Evolutionary conservation across 2,329 filamentous ascomycete genomes (phyloP).

Genomic region (Aspergillus novoparasiticus): DNA sequence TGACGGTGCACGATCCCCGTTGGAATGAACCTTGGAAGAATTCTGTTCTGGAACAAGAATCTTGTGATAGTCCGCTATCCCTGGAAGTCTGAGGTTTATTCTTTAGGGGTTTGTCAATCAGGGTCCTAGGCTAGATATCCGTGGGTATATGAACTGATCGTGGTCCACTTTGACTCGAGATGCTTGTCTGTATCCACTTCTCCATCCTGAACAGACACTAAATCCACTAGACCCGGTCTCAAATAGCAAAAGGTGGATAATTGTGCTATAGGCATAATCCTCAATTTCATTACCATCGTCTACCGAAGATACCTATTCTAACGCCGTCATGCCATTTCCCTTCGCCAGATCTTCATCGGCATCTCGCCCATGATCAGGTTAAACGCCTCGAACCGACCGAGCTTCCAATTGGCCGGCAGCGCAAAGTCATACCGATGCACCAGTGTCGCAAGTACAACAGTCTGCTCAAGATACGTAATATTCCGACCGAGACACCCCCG

Average conservation of each 20-base stretch:
- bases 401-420: slow-evolving; percentile 33
- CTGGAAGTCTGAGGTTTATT: neutral
- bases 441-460: slow-evolving; percentile 47
- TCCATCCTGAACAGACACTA: neutral
- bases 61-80: neutral
- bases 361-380: slow-evolving; percentile 21
- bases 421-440: slow-evolving; percentile 49
- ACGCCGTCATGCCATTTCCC: neutral
- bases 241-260: neutral
- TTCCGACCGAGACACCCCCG: slow-evolving; percentile 44
- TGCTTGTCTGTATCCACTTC: neutral
- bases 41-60: neutral
- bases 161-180: neutral
- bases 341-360: slow-evolving; percentile 17
- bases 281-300: neutral
- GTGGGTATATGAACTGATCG: neutral
- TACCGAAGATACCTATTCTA: neutral
- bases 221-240: neutral
- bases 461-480: slow-evolving; percentile 49
- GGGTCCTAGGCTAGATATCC: neutral
- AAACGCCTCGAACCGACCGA: slow-evolving; percentile 23
- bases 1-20: neutral
- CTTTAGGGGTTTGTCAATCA: neutral
- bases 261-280: neutral
- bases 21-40: neutral